These are phyloP conservation scores for Scedosporium minutisporum DNA, from an alignment of 2,329 filamentous ascomycete genomes.

Conservation along the genomic window DNA sequence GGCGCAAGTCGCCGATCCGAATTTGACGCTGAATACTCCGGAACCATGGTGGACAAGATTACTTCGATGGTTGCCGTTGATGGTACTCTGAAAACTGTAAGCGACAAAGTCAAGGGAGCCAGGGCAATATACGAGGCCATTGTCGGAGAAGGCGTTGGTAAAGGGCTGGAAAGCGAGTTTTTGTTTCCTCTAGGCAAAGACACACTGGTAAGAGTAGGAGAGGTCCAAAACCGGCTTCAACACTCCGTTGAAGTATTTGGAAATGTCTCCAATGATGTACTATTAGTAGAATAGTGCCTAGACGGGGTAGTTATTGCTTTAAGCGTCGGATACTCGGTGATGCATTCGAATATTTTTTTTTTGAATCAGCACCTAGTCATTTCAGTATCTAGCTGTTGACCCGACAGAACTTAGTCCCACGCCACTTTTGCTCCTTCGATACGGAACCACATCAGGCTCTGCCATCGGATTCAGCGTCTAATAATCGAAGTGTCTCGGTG, in stretches of 20 bases:
- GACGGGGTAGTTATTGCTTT: no score
- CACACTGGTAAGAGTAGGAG: neutral
- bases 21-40: neutral
- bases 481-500: no score
- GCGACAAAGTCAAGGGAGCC: neutral
- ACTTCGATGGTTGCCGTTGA: neutral
- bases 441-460: no score
- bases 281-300: no score
- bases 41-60: neutral
- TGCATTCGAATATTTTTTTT: no score
- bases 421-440: no score
- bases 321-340: no score
- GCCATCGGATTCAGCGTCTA: no score
- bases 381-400: no score
- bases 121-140: neutral
- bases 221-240: neutral
- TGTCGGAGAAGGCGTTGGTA: neutral
- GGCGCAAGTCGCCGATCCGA: constrained; percentile 11
- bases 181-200: neutral
- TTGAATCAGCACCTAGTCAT: no score
- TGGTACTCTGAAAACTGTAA: neutral
- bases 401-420: no score
- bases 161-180: neutral
- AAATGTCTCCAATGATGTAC: neutral
- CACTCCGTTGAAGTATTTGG: neutral